Evolutionary conservation across 2,329 filamentous ascomycete genomes (phyloP), one percentile per base, ranked within the genome.

Genomic region (Geosmithia flava): DNA sequence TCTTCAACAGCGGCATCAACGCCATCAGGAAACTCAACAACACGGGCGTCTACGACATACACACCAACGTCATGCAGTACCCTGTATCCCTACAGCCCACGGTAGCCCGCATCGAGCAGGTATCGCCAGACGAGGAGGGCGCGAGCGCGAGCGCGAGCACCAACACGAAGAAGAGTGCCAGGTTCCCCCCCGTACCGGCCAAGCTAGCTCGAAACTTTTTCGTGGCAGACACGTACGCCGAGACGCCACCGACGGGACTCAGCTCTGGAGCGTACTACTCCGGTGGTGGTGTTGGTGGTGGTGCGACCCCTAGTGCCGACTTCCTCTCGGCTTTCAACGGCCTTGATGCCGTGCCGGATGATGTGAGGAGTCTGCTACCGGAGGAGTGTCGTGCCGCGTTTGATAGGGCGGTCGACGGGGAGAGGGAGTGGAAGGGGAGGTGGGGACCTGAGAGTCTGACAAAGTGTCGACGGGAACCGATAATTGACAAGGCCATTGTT

Each of bases 1-100:
- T 81, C 45, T 97, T 93, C 71, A 98, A 97, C 65, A 76, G 85
- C 19, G 70, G 74, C 17, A 76, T 97, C 50, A 76, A 81, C 33
- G 74, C 76, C 16, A 72, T 81, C 48, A 85, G 93, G 48, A 77
- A 76, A 51, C 68, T 75, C 42, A 93, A 85, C 55, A 71, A 83
- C 8, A 68, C 77, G 20, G 93, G 93, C 45, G 77, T 91, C 48
- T 97, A 97, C 65, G 90, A 98, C 58, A 81, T 91, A 23, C 90
- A 97, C 68, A 97, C 93, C 48, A 98, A 98, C 63, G 68, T 77
- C 50, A 85, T 96, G 76, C 87, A 93, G 60, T 94, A 85, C 60
- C 91, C 93, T 0, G 79, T 80, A 52, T 85, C 76, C 58, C 95
- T 89, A 77, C 93, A 98, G 63, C 88, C 93, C 2, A 93, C 88